Percentiles rank a stretch among this genome's conserved stretches.
Evolutionary conservation across 2,329 filamentous ascomycete genomes (phyloP).

Genomic region (Fusarium equiseti): DNA sequence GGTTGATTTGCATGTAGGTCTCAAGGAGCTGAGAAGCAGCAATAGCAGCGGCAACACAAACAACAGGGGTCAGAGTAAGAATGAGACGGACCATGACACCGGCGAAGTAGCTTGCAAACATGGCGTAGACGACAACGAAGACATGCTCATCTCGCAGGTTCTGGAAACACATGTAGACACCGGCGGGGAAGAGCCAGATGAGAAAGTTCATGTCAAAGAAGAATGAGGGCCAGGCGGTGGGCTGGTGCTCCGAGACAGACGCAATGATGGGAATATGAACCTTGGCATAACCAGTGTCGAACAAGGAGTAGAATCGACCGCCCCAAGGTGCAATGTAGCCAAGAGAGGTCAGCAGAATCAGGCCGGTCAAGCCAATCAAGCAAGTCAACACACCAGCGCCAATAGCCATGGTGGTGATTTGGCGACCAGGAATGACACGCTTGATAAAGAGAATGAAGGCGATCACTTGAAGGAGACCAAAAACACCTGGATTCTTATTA

Average conservation of each 20-base stretch:
- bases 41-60: constrained; percentile 93
- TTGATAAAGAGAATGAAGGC: constrained; percentile 93
- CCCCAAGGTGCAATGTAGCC: constrained; percentile 98
- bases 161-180: constrained; percentile 98
- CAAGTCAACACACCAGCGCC: constrained; percentile 81
- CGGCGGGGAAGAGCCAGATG: constrained; percentile 98
- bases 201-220: constrained; percentile 99
- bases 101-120: constrained; percentile 97
- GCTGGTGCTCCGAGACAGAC: constrained; percentile 99
- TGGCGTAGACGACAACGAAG: constrained; percentile 96
- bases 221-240: constrained; percentile 98
- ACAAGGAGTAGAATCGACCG: constrained; percentile 98
- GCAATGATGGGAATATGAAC: constrained; percentile 99
- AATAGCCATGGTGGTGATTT: constrained; percentile 91
- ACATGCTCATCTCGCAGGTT: constrained; percentile 95
- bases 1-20: constrained; percentile 78
- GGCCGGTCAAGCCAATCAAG: constrained; percentile 75
- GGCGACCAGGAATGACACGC: constrained; percentile 87
- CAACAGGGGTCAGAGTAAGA: constrained; percentile 95
- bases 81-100: constrained; percentile 99
- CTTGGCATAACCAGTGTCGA: constrained; percentile 99
- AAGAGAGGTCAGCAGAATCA: constrained; percentile 88
- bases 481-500: constrained; percentile 74
- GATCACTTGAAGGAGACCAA: constrained; percentile 93
- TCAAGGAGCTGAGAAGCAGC: constrained; percentile 90